Base-by-base conservation (phyloP, 2,329 filamentous ascomycete genomes). In the Aureobasidium mangrovei region DNA sequence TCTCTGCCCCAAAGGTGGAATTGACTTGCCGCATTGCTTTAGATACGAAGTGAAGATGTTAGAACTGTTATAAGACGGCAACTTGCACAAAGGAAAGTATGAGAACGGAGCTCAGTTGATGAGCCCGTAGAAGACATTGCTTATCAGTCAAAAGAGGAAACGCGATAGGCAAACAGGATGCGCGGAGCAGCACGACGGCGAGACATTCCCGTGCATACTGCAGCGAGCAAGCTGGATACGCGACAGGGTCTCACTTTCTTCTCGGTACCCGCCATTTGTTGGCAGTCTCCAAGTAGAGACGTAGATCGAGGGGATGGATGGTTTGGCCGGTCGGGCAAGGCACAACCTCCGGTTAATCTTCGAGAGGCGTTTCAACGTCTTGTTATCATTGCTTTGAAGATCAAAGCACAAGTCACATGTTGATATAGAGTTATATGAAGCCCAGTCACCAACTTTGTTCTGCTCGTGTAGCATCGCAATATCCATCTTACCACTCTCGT, bases 1-100 rank as follows among this genome's bases (percentile, higher is more conserved):
- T 61, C 31, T 54, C 49, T 4, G 49, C 43, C 10, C n/a, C 32
- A 7, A 41, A 7, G 12, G 31, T 44, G 26, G 31, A 9, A 43
- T 41, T 54, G 32, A 24, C 28, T 10, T 45, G 42, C 4, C 28
- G 42, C 42, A 45, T 45, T 3, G 42, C 28, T 35, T 7, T 35
- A 10, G 6, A 35, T 35, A 7, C 32, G 10, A 35, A 35, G 10
- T 35, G 32, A 35, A 7, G 32, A 7, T 35, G 32, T 7, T 7
- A 35, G 7, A 35, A 10, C 32, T 7, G 10, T 7, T 35, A 35
- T 35, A 7, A 35, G 32, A 7, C 32, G 32, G 6, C 32, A 7
- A 10, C 32, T 35, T 35, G 10, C 32, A 7, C 10, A 7, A 35
- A 7, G 7, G 32, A 35, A 10, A 10, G 10, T 10, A 35, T 35